phyloP scores from a whole-genome alignment of 2,329 filamentous ascomycete species.

The Aureobasidium sp. region DNA sequence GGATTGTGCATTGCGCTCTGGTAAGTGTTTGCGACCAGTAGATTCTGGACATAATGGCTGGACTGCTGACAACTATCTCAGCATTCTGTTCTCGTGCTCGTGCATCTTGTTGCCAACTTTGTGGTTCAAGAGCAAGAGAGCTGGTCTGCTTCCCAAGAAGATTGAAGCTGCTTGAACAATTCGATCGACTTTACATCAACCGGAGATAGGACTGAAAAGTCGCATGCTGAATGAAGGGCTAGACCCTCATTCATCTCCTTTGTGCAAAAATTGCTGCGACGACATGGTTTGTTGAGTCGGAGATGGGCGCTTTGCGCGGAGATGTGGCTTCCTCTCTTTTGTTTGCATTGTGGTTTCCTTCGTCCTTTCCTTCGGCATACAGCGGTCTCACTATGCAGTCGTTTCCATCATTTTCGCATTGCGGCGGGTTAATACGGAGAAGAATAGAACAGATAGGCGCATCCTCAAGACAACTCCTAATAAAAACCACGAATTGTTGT shows the following conservation, averaged over 20 bases:
- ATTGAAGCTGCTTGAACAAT: neutral
- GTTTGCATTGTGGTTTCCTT: conserved; percentile 1
- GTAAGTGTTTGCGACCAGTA: conserved; percentile 32
- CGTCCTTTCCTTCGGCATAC: neutral
- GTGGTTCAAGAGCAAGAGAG: conserved; percentile 42
- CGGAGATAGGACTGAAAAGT: neutral
- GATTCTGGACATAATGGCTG: neutral
- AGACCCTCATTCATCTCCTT: neutral
- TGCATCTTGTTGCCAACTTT: conserved; percentile 38
- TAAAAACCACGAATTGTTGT: conserved; percentile 2
- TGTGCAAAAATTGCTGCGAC: neutral
- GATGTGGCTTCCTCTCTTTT: neutral
- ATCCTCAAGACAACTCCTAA: neutral
- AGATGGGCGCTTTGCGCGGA: conserved; percentile 2
- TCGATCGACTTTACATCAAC: neutral
- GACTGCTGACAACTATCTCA: conserved; percentile 17
- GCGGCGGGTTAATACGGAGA: neutral
- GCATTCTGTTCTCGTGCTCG: conserved; percentile 39
- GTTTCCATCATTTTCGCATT: neutral
- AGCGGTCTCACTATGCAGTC: conserved; percentile 1
- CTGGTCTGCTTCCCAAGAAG: conserved; percentile 16
- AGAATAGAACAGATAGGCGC: neutral
- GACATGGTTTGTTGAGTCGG: neutral
- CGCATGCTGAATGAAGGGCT: neutral
- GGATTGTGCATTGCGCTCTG: conserved; percentile 72